Percentiles rank a stretch among this genome's conserved stretches.
These are phyloP conservation scores for Leccinellum luteum DNA, from an alignment of 768 basidiomycete genomes.

Conservation along the genomic window DNA sequence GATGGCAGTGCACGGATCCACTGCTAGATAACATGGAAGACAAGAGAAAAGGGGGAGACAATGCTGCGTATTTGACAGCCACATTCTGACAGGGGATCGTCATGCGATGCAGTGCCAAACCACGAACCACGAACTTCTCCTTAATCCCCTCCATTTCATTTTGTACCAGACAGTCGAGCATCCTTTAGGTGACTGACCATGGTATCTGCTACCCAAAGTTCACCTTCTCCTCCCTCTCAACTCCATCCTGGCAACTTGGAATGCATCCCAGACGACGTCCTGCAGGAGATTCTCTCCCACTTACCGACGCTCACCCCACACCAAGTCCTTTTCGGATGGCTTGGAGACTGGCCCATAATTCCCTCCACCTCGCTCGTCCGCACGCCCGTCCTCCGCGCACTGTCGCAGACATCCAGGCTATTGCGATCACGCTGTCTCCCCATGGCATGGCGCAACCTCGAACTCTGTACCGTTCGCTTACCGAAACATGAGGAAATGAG, in stretches of 20 bases:
- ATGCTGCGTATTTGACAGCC: not conserved
- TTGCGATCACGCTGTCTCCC: constrained; percentile 12
- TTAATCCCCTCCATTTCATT: too few species aligned
- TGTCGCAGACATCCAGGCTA: constrained; percentile 7
- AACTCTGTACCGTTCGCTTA: not conserved
- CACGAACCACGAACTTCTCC: too few species aligned
- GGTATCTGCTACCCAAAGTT: not conserved
- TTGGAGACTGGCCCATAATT: not conserved
- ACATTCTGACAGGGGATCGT: not conserved
- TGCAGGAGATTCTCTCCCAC: constrained; percentile 10
- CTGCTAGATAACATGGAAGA: not conserved
- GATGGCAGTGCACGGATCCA: not conserved
- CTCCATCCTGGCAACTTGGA: constrained; percentile 2
- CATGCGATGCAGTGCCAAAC: not conserved
- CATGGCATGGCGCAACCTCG: constrained; percentile 12
- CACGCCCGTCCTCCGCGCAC: not conserved
- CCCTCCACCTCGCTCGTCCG: not conserved
- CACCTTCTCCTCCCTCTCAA: not conserved
- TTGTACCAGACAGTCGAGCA: too few species aligned
- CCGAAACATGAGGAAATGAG: not conserved
- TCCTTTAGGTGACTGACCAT: too few species aligned
- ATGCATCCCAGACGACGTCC: constrained; percentile 10
- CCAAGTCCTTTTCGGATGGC: not conserved
- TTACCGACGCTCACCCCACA: constrained; percentile 2
- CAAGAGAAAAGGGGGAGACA: not conserved